phyloP scores from a whole-genome alignment of 345 rosid genomes.

The Lepidium africanum region DNA sequence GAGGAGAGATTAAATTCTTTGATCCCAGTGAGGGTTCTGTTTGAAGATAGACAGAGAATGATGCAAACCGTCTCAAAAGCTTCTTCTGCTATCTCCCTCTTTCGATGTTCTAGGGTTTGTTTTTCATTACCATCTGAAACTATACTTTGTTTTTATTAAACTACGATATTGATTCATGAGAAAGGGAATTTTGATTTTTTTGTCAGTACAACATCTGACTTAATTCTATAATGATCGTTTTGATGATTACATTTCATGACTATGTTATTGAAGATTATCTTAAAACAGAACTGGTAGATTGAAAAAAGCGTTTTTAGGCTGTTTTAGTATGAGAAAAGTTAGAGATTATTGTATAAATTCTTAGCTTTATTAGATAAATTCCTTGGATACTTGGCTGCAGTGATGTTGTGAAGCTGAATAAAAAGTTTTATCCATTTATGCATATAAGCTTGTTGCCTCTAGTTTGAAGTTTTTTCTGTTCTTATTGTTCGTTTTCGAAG shows the following conservation, averaged over 20 bases:
- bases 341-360: background rate
- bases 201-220: background rate
- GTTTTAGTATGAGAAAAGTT: background rate
- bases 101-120: constrained; percentile 57
- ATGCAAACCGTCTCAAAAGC: constrained; percentile 69
- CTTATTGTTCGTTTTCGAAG: background rate
- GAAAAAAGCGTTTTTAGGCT: background rate
- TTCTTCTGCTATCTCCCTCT: constrained; percentile 66
- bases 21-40: background rate
- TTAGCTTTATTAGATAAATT: background rate
- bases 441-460: background rate
- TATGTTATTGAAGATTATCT: background rate
- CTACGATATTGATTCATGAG: background rate
- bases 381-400: background rate
- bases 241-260: background rate
- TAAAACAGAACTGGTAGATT: background rate
- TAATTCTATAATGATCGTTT: background rate
- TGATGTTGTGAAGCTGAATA: background rate
- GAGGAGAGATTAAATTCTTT: background rate
- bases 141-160: background rate
- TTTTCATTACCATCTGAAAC: background rate
- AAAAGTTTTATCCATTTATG: background rate
- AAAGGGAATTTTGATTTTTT: background rate
- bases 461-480: background rate
- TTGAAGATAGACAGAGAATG: background rate